phyloP scores from a whole-genome alignment of 148 eudicot species.

The Rhododendron ferrugineum region DNA sequence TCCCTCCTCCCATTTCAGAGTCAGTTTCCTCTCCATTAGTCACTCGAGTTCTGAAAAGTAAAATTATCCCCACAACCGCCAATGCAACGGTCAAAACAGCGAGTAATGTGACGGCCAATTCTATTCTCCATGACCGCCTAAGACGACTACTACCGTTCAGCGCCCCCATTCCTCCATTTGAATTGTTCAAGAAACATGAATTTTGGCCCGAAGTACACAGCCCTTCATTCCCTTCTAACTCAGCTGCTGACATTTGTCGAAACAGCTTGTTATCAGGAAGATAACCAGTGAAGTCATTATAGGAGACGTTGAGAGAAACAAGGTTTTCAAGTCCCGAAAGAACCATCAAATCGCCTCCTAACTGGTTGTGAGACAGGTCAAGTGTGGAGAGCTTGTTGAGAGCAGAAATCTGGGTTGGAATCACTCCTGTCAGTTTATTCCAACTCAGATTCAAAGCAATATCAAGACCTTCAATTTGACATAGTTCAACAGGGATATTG shows the following conservation, averaged over 20 bases:
- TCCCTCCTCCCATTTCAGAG: constrained; percentile 48
- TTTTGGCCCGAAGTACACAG: constrained; percentile 44
- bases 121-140: constrained; percentile 40
- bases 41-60: constrained; percentile 48
- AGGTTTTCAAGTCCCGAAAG: constrained; percentile 51
- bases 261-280: constrained; percentile 76
- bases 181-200: constrained; percentile 20
- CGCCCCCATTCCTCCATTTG: neutral
- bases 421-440: constrained; percentile 48
- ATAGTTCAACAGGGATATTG: constrained; percentile 45
- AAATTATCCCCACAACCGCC: constrained; percentile 58
- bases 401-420: constrained; percentile 53
- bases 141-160: neutral
- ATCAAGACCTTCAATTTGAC: constrained; percentile 54
- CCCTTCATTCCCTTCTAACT: constrained; percentile 58
- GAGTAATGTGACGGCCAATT: constrained; percentile 53
- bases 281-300: constrained; percentile 67
- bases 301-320: constrained; percentile 61
- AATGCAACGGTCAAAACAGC: constrained; percentile 43
- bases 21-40: constrained; percentile 44
- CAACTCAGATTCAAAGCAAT: constrained; percentile 68
- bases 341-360: constrained; percentile 43
- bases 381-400: constrained; percentile 61
- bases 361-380: constrained; percentile 66
- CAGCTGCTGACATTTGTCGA: constrained; percentile 45